A percentile compares a stretch with the other conserved stretches of the same genome.
Evolutionary conservation across 2,329 filamentous ascomycete species (phyloP).

Genomic region (Claviceps fusiformis): DNA sequence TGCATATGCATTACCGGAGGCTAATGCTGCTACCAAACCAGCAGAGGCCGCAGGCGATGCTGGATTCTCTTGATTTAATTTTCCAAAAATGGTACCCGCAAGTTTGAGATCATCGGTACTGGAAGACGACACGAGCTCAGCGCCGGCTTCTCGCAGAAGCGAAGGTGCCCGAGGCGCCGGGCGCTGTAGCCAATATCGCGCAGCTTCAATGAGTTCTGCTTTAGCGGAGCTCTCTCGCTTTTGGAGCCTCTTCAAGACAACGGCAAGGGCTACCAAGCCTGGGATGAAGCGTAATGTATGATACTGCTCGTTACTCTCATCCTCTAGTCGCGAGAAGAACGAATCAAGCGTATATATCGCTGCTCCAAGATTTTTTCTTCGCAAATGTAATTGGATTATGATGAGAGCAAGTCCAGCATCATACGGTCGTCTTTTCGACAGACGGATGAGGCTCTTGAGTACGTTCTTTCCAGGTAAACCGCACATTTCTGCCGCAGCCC

Average conservation of each 20-base stretch:
- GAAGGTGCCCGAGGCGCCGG: conserved; percentile 33
- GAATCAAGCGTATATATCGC: conserved; percentile 64
- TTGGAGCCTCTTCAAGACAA: conserved; percentile 66
- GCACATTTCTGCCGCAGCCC: conserved; percentile 61
- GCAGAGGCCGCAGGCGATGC: conserved; percentile 59
- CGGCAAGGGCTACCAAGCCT: conserved; percentile 66
- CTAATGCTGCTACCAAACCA: conserved; percentile 75
- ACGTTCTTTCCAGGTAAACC: conserved; percentile 51
- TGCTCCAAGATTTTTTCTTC: conserved; percentile 54
- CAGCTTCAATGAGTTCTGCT: conserved; percentile 63
- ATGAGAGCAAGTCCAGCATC: conserved; percentile 73
- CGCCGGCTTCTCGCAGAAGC: conserved; percentile 69
- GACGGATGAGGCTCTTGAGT: conserved; percentile 52
- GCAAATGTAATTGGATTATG: conserved; percentile 67
- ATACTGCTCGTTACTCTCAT: conserved; percentile 39
- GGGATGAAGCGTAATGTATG: conserved; percentile 68
- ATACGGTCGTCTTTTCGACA: conserved; percentile 60
- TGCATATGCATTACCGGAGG: conserved; percentile 43
- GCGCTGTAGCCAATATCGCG: conserved; percentile 64
- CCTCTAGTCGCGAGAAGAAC: conserved; percentile 60
- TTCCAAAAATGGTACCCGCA: conserved; percentile 68
- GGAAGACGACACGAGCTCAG: conserved; percentile 65
- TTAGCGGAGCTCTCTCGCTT: conserved; percentile 61
- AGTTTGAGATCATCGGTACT: conserved; percentile 51
- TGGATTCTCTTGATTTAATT: conserved; percentile 52